Percentiles rank a stretch among this genome's conserved stretches.
phyloP scores from a whole-genome alignment of 352 stramenopile species.

The Phytophthora pisi region DNA sequence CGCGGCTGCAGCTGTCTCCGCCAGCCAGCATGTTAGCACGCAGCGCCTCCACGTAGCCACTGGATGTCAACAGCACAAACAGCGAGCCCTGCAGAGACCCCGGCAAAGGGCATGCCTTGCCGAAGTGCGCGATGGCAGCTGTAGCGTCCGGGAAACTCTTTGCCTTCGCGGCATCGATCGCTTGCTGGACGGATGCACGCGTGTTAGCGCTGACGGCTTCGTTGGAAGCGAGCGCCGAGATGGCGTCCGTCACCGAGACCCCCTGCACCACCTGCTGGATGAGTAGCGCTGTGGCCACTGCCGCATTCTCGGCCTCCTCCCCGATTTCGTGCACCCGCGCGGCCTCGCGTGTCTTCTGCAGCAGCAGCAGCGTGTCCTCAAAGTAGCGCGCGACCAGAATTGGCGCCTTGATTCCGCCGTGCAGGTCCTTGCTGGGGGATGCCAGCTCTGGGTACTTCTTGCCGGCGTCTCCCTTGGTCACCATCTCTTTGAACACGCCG shows the following conservation, averaged over 20 bases:
- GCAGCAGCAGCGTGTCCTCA: conserved; percentile 39
- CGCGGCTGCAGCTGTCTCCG: conserved; percentile 75
- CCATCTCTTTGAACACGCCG: conserved; percentile 70
- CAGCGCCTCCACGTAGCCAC: conserved; percentile 50
- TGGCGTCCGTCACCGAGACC: conserved; percentile 35
- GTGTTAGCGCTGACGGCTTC: conserved; percentile 41
- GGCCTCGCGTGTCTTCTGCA: conserved; percentile 55
- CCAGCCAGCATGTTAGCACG: conserved; percentile 63
- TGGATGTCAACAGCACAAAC: conserved; percentile 62
- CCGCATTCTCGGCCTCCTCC: conserved; percentile 48
- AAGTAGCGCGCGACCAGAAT: conserved; percentile 63
- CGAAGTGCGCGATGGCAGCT: conserved; percentile 52
- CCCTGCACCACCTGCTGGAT: conserved; percentile 58
- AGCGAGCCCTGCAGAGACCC: conserved; percentile 61
- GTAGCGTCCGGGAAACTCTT: conserved; percentile 52
- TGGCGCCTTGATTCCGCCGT: conserved; percentile 65
- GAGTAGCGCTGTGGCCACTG: conserved; percentile 56
- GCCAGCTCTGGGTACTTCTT: conserved; percentile 61
- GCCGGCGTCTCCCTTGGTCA: conserved; percentile 67
- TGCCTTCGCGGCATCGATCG: conserved; percentile 49
- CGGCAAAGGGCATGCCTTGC: conserved; percentile 64
- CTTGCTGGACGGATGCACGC: conserved; percentile 45
- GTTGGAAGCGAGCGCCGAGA: conserved; percentile 44
- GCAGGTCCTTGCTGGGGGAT: conserved; percentile 56
- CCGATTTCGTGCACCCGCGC: conserved; percentile 65